Evolutionary conservation across 2,329 filamentous ascomycete species (phyloP).

Genomic region (Fusarium nisikadoi): DNA sequence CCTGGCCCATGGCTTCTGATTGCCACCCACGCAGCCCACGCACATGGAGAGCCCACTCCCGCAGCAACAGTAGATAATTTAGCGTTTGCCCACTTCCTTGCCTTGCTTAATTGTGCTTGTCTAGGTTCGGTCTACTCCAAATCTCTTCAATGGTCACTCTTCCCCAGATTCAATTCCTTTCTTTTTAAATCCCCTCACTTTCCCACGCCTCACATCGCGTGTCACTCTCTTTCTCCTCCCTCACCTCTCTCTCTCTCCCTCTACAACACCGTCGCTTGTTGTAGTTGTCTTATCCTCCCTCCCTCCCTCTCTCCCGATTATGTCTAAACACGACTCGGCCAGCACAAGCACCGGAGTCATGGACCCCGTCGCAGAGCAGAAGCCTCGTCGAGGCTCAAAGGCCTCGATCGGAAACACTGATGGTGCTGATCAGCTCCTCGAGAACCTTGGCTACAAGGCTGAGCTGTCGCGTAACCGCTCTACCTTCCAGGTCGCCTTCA

Average conservation of each 20-base stretch:
- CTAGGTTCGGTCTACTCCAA: conserved; percentile 14
- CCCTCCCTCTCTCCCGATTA: neutral
- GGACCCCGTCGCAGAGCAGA: conserved; percentile 41
- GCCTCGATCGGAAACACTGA: conserved; percentile 42
- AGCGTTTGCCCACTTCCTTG: neutral
- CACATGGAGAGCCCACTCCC: conserved; percentile 3
- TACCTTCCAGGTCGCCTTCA: conserved; percentile 20
- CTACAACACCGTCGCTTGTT: neutral
- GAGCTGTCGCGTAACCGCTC: conserved; percentile 11
- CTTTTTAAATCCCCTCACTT: conserved; percentile 22
- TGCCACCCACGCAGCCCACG: conserved; percentile 22
- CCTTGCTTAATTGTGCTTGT: neutral
- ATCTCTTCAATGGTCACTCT: conserved; percentile 22
- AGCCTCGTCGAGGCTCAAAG: conserved; percentile 42
- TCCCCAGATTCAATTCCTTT: conserved; percentile 27
- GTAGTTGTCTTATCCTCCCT: neutral
- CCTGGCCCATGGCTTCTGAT: conserved; percentile 8
- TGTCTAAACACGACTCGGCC: conserved; percentile 40
- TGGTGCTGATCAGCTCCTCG: conserved; percentile 53
- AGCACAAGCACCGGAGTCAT: conserved; percentile 30
- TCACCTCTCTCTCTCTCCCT: neutral
- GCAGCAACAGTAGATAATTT: conserved; percentile 12
- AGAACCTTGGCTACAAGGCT: conserved; percentile 13
- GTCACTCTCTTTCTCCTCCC: neutral
- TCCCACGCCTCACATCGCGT: neutral